Evolutionary conservation across 225 moss, liverwort and hornwort species (phyloP).

Genomic region (Pseudisothecium myosuroides): DNA sequence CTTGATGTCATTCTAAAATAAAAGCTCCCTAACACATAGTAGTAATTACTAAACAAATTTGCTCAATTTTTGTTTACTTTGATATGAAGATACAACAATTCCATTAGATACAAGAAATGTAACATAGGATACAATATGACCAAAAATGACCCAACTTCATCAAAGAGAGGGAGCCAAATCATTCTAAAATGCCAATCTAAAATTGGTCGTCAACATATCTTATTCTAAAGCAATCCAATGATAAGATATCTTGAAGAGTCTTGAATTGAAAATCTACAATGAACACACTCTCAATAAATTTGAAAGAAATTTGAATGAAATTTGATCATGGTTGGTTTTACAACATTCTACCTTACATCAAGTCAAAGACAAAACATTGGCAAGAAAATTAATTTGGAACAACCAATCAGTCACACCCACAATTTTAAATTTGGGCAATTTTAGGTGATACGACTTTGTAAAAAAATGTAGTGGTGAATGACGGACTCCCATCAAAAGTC

Average conservation of each 20-base stretch:
- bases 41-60: not conserved
- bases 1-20: not conserved
- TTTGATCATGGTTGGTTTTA: not conserved
- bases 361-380: not conserved
- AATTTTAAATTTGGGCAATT: not conserved
- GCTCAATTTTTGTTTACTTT: not conserved
- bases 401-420: not conserved
- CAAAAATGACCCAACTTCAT: not conserved
- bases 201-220: not conserved
- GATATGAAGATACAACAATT: not conserved
- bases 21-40: fast-evolving
- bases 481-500: not conserved
- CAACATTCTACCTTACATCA: not conserved
- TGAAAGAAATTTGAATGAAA: not conserved
- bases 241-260: not conserved
- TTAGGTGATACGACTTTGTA: not conserved
- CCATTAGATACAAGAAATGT: no score
- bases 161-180: fast-evolving
- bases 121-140: no score
- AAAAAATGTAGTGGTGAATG: not conserved
- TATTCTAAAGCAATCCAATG: fast-evolving
- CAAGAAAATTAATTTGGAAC: not conserved
- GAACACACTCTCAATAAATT: not conserved
- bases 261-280: not conserved
- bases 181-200: not conserved